Percentiles rank a stretch among this genome's conserved stretches.
phyloP scores from a whole-genome alignment of 306 rosid genomes.

The Ammopiptanthus mongolicus region DNA sequence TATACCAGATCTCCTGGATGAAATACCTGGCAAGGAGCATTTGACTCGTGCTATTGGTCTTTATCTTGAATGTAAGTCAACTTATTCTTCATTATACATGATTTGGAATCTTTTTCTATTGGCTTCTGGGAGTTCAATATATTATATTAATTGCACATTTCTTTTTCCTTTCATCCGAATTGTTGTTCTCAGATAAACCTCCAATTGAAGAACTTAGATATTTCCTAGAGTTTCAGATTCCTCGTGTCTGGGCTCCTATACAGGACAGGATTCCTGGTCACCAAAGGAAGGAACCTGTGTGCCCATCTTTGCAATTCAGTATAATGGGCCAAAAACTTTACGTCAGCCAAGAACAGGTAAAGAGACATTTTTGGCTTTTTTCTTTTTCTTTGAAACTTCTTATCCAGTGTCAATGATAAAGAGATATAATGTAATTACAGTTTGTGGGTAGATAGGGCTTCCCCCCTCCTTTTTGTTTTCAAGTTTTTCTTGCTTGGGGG shows the following conservation, averaged over 20 bases:
- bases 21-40: conserved; percentile 54
- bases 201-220: conserved; percentile 89
- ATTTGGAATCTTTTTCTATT: neutral
- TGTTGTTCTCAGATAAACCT: conserved; percentile 68
- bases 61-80: conserved; percentile 78
- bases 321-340: conserved; percentile 93
- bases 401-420: neutral
- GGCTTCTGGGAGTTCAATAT: conserved; percentile 1
- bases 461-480: neutral
- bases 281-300: conserved; percentile 93
- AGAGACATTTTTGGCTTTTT: neutral
- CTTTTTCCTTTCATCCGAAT: neutral
- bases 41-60: conserved; percentile 67
- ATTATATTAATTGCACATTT: neutral
- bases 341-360: conserved; percentile 92
- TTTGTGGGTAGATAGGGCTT: neutral
- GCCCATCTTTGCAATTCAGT: conserved; percentile 93
- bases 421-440: neutral
- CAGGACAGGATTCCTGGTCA: conserved; percentile 60
- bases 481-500: neutral
- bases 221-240: conserved; percentile 90
- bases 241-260: conserved; percentile 81
- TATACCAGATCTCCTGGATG: conserved; percentile 63
- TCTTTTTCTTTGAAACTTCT: conserved; percentile 2
- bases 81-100: conserved; percentile 1